These are phyloP conservation scores for Hypoxylon sp. DNA, from an alignment of 2,329 filamentous ascomycete species.

Conservation along the genomic window DNA sequence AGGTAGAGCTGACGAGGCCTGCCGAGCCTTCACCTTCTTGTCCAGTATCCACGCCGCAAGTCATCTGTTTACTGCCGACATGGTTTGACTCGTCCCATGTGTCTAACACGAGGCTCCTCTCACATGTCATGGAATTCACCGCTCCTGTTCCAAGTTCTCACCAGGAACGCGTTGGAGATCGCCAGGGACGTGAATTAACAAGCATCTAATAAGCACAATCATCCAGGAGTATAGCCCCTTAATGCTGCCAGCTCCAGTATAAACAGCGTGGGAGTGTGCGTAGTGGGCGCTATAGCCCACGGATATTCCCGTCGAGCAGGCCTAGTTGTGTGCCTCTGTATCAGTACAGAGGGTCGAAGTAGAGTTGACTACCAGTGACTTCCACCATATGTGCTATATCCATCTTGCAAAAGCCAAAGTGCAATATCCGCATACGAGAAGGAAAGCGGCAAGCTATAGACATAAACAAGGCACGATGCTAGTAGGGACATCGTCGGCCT, in stretches of 20 bases:
- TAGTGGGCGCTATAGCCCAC: conserved; percentile 5
- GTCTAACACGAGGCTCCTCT: conserved; percentile 23
- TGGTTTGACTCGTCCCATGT: conserved; percentile 1
- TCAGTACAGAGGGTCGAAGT: conserved; percentile 24
- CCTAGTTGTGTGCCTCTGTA: conserved; percentile 24
- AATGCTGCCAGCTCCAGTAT: conserved; percentile 6
- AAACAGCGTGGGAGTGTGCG: conserved; percentile 7
- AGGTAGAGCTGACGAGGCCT: conserved; percentile 5
- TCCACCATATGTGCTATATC: background rate
- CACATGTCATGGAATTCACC: conserved; percentile 3
- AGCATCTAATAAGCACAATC: conserved; percentile 13
- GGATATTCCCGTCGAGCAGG: conserved; percentile 21
- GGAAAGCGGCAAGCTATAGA: conserved; percentile 11
- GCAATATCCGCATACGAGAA: conserved; percentile 33
- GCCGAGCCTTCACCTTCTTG: conserved; percentile 10
- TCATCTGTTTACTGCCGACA: background rate
- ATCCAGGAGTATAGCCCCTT: conserved; percentile 12
- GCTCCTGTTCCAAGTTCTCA: conserved; percentile 16
- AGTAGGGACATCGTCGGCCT: conserved; percentile 16
- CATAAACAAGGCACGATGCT: conserved; percentile 19
- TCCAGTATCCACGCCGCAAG: background rate
- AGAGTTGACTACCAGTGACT: conserved; percentile 18
- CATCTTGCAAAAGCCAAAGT: conserved; percentile 22
- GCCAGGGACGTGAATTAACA: conserved; percentile 22
- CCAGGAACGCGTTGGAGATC: conserved; percentile 7